Base-by-base conservation (phyloP, 139 green algal species). In the Chlamydomonas sp. region DNA sequence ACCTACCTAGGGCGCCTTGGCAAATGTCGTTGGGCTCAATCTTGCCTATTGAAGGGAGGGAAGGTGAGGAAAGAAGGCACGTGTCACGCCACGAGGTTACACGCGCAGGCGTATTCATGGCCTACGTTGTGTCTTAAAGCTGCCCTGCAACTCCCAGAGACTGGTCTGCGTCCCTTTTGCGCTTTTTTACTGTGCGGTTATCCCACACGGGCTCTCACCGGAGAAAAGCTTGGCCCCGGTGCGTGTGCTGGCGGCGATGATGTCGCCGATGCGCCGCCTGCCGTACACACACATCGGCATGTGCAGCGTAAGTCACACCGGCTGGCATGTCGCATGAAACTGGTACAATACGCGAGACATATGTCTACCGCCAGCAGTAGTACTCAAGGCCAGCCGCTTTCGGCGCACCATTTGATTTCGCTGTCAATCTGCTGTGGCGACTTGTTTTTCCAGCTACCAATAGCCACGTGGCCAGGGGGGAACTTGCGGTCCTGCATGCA, bases 11-110 rank as follows among this genome's bases (percentile, higher is more conserved):
- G 6, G 73, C 31, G 31, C 90, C 90, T 61, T 93, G 90, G 63
- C 84, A 88, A 78, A 93, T 91, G 73, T 93, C 90, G 3, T 59
- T 17, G 0, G 90, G 84, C 31, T 93, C 69, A 12, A 93, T 90
- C 4, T 85, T 17, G 18, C 69, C 87, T 90, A 75, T 14, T 12
- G 75, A 10, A 7, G 83, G 61, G 18, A 4, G 16, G 20, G 63
- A 79, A 12, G n/a, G 69, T 76, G 10, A 17, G 71, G 5, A 20
- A 49, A 49, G 31, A 49, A 49, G 31, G 31, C 31, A 49, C 31
- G 31, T 49, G 31, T 49, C 31, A 49, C 31, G 31, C 31, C 31
- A 49, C 31, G 31, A 76, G 15, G 71, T 76, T 76, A 31, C 78
- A 61, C 0, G 72, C 69, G 2, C 31, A 49, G 3, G 17, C 15